Evolutionary conservation across 2,329 filamentous ascomycete species (phyloP).

Genomic region (Fusarium sp.): DNA sequence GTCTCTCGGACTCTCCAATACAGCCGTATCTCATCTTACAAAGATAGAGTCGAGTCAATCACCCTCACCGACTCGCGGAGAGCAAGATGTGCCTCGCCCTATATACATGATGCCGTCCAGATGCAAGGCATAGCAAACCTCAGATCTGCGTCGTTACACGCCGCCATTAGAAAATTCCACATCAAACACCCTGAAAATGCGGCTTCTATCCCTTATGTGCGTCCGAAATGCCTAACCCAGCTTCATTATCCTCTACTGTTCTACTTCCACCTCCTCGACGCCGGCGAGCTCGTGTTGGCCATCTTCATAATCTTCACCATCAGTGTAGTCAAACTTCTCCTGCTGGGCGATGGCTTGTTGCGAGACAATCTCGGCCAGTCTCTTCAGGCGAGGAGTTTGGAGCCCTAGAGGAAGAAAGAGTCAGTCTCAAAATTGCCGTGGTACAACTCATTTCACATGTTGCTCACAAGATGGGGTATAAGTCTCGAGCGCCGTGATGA

Average conservation of each 20-base stretch:
- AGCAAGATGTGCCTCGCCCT: conserved; percentile 28
- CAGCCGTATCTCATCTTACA: conserved; percentile 43
- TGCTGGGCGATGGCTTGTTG: conserved; percentile 96
- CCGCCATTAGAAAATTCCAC: conserved; percentile 42
- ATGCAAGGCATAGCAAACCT: conserved; percentile 30
- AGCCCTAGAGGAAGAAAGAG: conserved; percentile 69
- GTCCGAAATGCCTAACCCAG: conserved; percentile 39
- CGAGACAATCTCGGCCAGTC: conserved; percentile 97
- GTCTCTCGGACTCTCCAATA: conserved; percentile 36
- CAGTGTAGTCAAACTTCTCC: conserved; percentile 75
- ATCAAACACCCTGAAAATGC: conserved; percentile 45
- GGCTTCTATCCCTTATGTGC: conserved; percentile 45
- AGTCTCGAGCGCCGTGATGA: conserved; percentile 95
- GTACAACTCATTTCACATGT: background rate
- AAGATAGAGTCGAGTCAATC: conserved; percentile 29
- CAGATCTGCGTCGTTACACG: conserved; percentile 40
- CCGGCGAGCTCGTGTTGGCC: conserved; percentile 60
- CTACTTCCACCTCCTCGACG: conserved; percentile 57
- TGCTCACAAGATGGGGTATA: conserved; percentile 95
- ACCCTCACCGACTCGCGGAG: conserved; percentile 31
- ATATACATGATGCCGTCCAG: conserved; percentile 42
- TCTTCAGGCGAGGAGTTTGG: conserved; percentile 93
- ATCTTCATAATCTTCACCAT: conserved; percentile 56
- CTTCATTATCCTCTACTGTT: conserved; percentile 43
- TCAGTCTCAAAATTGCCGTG: conserved; percentile 43